Base-by-base conservation (phyloP, 176 grass and related monocot genomes). In the Poa pratensis region DNA sequence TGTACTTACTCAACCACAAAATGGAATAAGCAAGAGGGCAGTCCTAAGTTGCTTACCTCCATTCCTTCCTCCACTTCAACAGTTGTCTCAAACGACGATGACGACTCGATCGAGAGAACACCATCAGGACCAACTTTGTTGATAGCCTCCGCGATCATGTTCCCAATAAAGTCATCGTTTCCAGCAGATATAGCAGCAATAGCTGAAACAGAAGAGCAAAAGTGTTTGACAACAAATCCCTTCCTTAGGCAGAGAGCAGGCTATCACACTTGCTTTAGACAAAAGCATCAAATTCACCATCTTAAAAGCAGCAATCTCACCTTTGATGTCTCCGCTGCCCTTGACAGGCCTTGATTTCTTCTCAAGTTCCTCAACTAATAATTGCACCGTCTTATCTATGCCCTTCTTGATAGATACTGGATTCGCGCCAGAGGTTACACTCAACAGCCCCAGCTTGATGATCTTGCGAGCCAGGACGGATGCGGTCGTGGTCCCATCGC, bases 21-120 rank as follows among this genome's bases (percentile, higher is more conserved):
- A 42, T 37, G n/a, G 58, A 59, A 67, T 72, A 48, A 81, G 17
- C 23, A 84, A 48, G 19, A 32, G 6, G 45, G 10, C 3, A 27
- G 48, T 30, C n/a, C 22, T 75, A 32, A 40, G 65, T 28, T 61
- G 46, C 45, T 15, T 84, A 94, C 95, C 92, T 97, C 92, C 95
- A 97, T 97, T 83, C 95, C 95, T 89, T 97, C 95, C 87, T 97
- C 95, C 75, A 97, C 95, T 73, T 97, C 90, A 79, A 97, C 87
- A 12, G 89, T 97, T 17, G 95, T 97, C 79, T 97, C 95, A 54
- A 97, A 97, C 1, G 95, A 97, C 20, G 95, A 97, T 0, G 95
- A 97, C 1, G 95, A 94, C 81, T 97, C 92, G 0, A 94, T 97
- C 0, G 92, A 94, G 79, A 97, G 95, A 59, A 97, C 95, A 83